These are phyloP conservation scores for Rhizopogon vulgaris DNA, from an alignment of 768 basidiomycete genomes.

Conservation along the genomic window DNA sequence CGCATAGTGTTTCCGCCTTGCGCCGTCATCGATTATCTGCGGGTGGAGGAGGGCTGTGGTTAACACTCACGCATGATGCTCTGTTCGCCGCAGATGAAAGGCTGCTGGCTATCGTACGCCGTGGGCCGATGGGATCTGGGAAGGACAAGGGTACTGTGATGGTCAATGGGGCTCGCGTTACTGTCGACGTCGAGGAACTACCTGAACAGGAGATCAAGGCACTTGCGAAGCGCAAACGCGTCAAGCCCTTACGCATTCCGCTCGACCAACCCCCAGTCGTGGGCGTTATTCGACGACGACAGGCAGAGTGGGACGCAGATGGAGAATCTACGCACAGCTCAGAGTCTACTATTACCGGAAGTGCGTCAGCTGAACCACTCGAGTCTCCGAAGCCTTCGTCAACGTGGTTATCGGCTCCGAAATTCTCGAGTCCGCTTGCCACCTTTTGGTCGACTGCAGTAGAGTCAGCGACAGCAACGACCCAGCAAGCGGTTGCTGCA, in stretches of 20 bases:
- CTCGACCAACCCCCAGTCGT: conserved; percentile 90
- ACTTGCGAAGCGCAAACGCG: conserved; percentile 76
- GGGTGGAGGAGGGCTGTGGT: conserved; percentile 90
- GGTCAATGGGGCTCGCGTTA: conserved; percentile 82
- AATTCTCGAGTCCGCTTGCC: conserved; percentile 61
- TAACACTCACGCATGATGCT: conserved; percentile 84
- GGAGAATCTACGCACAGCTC: conserved; percentile 22
- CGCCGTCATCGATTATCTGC: conserved; percentile 81
- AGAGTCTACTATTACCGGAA: conserved; percentile 8
- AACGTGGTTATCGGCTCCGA: conserved; percentile 54
- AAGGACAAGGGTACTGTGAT: conserved; percentile 80
- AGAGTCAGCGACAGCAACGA: conserved; percentile 66
- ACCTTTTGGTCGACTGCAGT: conserved; percentile 71
- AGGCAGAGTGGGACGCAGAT: conserved; percentile 68
- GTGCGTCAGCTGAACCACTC: conserved; percentile 14
- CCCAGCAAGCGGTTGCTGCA: conserved; percentile 73
- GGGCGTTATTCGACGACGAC: conserved; percentile 59
- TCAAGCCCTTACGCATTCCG: conserved; percentile 81
- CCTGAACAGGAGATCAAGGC: conserved; percentile 81
- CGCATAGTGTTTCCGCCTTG: conserved; percentile 74
- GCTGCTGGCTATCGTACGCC: conserved; percentile 66
- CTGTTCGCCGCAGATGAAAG: conserved; percentile 74
- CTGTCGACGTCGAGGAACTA: conserved; percentile 86
- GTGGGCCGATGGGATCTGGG: conserved; percentile 50
- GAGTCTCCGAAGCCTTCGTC: conserved; percentile 11